Conservation (phyloP, 306 rosid species). For the Cicer pinnatifidum region DNA sequence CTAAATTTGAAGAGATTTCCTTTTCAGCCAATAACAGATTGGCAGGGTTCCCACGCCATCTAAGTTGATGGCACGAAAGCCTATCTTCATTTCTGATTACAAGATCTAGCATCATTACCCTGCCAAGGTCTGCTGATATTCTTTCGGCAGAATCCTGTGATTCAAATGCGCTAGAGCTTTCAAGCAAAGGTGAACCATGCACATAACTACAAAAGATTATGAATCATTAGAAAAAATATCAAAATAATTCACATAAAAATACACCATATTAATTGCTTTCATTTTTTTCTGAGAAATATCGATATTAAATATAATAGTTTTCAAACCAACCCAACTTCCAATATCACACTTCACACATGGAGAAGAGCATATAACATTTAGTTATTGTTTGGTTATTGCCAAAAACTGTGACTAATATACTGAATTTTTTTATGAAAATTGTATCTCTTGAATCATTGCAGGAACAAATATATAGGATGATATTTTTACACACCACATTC, state of each 20-base stretch:
- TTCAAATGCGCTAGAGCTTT: constrained; percentile 77
- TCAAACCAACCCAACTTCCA: neutral
- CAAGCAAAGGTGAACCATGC: constrained; percentile 91
- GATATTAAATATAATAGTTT: neutral
- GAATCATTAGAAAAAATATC: constrained; percentile 34
- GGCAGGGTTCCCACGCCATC: constrained; percentile 94
- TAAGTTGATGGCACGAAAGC: constrained; percentile 84
- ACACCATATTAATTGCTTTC: constrained; percentile 13
- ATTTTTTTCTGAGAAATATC: neutral
- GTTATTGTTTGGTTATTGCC: neutral
- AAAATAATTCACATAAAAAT: constrained; percentile 22
- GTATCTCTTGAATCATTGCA: neutral
- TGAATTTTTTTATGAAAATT: neutral
- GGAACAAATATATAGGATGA: neutral
- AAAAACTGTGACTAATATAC: neutral
- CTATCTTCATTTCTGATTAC: constrained; percentile 97
- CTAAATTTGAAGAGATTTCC: constrained; percentile 52
- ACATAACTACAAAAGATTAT: constrained; percentile 66
- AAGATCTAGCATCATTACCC: constrained; percentile 86
- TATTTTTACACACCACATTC: neutral
- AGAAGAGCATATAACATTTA: neutral
- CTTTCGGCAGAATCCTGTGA: constrained; percentile 66
- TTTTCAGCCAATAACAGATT: constrained; percentile 82
- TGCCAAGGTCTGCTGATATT: constrained; percentile 81
- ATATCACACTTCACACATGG: neutral